A percentile compares a stretch with the other conserved stretches of the same genome.
Evolutionary conservation across 768 basidiomycete genomes (phyloP).

Genomic region (Cyclocybe cylindracea): DNA sequence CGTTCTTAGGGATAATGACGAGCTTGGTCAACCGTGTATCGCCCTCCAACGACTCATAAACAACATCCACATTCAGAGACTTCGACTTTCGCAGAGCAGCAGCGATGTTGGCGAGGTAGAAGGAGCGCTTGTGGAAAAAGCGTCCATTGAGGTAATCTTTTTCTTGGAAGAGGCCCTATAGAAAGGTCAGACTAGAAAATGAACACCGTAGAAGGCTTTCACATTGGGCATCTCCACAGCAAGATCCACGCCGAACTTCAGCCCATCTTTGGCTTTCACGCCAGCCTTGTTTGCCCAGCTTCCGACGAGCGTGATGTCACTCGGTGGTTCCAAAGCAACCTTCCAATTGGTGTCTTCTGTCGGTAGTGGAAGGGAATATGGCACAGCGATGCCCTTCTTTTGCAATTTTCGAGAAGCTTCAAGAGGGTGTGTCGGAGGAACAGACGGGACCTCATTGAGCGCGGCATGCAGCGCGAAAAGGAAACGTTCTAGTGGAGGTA

Average conservation of each 20-base stretch:
- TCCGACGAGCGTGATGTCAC: slow-evolving; percentile 66
- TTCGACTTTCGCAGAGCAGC: slow-evolving; percentile 52
- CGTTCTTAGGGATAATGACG: slow-evolving; percentile 56
- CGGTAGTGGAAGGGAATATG: slow-evolving; percentile 70
- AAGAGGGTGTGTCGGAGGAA: slow-evolving; percentile 65
- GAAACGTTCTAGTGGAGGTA: slow-evolving; percentile 64
- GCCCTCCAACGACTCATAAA: slow-evolving; percentile 56
- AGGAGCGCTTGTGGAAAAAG: slow-evolving; percentile 87
- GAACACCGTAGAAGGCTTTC: not conserved
- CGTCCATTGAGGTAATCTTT: slow-evolving; percentile 91
- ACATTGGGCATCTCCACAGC: too few species aligned
- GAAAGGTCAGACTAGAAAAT: slow-evolving; percentile 13
- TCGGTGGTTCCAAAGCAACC: too few species aligned
- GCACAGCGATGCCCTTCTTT: slow-evolving; percentile 59
- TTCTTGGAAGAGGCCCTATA: slow-evolving; percentile 83
- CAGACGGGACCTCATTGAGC: slow-evolving; percentile 57
- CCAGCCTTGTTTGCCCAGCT: slow-evolving; percentile 85
- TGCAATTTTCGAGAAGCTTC: slow-evolving; percentile 57
- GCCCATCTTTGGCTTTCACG: slow-evolving; percentile 70
- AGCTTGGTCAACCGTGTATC: slow-evolving; percentile 72
- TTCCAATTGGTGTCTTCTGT: slow-evolving; percentile 69
- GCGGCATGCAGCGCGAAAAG: slow-evolving; percentile 68
- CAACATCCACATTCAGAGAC: slow-evolving; percentile 55
- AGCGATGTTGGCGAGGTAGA: slow-evolving; percentile 80
- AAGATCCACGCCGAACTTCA: slow-evolving; percentile 67